Base-by-base conservation (phyloP, 805 yeast genomes). In the Lipomyces lipofer region DNA sequence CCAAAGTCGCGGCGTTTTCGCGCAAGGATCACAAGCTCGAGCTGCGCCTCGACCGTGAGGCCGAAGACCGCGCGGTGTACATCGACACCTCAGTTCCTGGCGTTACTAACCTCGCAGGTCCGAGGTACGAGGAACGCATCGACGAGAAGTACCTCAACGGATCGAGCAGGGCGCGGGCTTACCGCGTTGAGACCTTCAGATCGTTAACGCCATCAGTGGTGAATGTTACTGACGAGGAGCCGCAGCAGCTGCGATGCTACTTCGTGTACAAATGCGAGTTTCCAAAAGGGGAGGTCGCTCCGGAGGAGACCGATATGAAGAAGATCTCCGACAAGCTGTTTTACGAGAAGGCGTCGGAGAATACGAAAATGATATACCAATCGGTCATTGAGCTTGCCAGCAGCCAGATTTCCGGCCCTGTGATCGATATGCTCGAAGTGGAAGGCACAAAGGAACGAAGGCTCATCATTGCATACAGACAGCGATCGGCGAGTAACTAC, bases 1-100 rank as follows among this genome's bases (percentile, higher is more conserved):
- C 97, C 53, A 94, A 94, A 69, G 80, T 94, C 50, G 94, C 92
- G 63, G 95, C 96, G 6, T 88, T 78, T 67, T 86, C 94, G 2
- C 78, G 84, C 46, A 79, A 73, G 53, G 74, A 76, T 67, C 62
- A 72, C 68, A 73, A 74, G 59, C 84, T 85, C 19, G 79, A 83
- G 61, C 84, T 92, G 60, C 88, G 85, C 59, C 88, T 89, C 69
- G 85, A 84, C 68, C 79, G 90, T 59, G 91, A 88, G 69, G 79
- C 81, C 43, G 85, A 81, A 15, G 91, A 86, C 68, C 96, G 89
- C 67, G 97, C 97, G 1, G 94, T 89, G 32, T 94, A 86, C 69
- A 88, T 92, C 70, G 96, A 88, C 67, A 83, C 95, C 30, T 76
- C 83, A 13, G 69, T 56, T 15, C 65, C 65, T 30, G 84, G 82